Percentiles rank a stretch among this genome's conserved stretches.
Evolutionary conservation across 1,284 basidiomycete genomes (phyloP).

Genomic region (Ceratobasidium sp.): DNA sequence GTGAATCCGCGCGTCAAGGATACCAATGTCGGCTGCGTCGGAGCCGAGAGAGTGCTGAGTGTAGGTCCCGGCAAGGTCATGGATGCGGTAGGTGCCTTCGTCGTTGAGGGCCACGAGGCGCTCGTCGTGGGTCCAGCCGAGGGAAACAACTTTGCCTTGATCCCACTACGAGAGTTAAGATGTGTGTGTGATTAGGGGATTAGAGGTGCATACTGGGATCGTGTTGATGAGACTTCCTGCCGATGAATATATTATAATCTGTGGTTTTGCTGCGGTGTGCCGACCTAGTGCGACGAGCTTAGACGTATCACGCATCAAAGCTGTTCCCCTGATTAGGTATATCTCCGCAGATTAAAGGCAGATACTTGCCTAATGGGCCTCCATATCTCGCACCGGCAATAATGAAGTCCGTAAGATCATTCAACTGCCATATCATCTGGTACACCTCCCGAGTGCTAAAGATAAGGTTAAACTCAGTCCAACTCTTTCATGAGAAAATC

Average conservation of each 20-base stretch:
- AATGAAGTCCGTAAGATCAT: slow-evolving; percentile 84
- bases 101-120: slow-evolving; percentile 89
- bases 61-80: slow-evolving; percentile 89
- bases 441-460: slow-evolving; percentile 82
- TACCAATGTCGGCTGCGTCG: slow-evolving; percentile 87
- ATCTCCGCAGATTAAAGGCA: not conserved
- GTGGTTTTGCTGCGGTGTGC: slow-evolving; percentile 76
- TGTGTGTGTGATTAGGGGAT: slow-evolving; percentile 53
- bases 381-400: slow-evolving; percentile 87
- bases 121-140: slow-evolving; percentile 75
- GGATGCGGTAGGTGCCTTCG: slow-evolving; percentile 91
- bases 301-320: slow-evolving; percentile 87
- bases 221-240: slow-evolving; percentile 57
- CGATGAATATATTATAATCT: slow-evolving; percentile 80
- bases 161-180: slow-evolving; percentile 74
- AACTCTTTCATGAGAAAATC: not conserved
- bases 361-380: slow-evolving; percentile 82
- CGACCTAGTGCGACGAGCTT: slow-evolving; percentile 84
- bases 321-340: slow-evolving; percentile 60
- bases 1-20: slow-evolving; percentile 88
- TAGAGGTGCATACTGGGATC: slow-evolving; percentile 60
- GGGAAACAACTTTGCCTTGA: slow-evolving; percentile 80
- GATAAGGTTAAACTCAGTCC: not conserved
- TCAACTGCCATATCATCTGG: slow-evolving; percentile 82
- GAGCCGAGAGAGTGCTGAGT: slow-evolving; percentile 85